Conservation (phyloP, 208 protist genomes). For the Acanthamoeba castellanii region DNA sequence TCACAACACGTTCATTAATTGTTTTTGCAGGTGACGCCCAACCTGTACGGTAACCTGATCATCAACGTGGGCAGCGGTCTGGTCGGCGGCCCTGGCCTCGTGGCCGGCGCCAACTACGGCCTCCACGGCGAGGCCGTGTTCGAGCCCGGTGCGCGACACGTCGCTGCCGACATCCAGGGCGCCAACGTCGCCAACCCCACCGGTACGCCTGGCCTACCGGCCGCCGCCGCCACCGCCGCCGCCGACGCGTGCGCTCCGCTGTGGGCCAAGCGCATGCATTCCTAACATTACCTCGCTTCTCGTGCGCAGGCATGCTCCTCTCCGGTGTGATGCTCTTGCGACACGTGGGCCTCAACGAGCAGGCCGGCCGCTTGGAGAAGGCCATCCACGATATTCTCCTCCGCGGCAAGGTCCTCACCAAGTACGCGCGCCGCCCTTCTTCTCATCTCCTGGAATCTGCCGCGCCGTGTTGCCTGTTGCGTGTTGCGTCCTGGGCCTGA, state of each 20-base stretch:
- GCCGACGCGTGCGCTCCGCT: not conserved
- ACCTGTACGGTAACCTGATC: conserved; percentile 83
- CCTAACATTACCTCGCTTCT: no score
- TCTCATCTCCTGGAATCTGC: not conserved
- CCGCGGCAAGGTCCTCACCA: conserved; percentile 75
- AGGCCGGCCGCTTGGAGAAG: conserved; percentile 39
- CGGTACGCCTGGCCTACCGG: not conserved
- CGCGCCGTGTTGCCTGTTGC: not conserved
- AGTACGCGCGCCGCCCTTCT: not conserved
- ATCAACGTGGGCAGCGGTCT: conserved; percentile 80
- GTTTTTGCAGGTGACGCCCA: conserved; percentile 51
- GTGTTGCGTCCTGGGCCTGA: not conserved
- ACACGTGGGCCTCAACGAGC: conserved; percentile 61
- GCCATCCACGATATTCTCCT: conserved; percentile 55
- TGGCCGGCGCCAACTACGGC: conserved; percentile 65
- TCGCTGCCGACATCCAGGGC: conserved; percentile 82
- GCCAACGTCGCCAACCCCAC: conserved; percentile 84
- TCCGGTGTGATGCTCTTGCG: conserved; percentile 64
- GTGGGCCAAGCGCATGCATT: not conserved
- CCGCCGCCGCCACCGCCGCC: not conserved
- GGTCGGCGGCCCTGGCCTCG: conserved; percentile 83
- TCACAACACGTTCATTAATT: no score
- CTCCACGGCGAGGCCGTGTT: not conserved
- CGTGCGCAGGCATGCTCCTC: conserved; percentile 77
- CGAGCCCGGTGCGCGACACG: conserved; percentile 77